Evolutionary conservation across 2,329 filamentous ascomycete species (phyloP).

Genomic region (Rutstroemia sp.): DNA sequence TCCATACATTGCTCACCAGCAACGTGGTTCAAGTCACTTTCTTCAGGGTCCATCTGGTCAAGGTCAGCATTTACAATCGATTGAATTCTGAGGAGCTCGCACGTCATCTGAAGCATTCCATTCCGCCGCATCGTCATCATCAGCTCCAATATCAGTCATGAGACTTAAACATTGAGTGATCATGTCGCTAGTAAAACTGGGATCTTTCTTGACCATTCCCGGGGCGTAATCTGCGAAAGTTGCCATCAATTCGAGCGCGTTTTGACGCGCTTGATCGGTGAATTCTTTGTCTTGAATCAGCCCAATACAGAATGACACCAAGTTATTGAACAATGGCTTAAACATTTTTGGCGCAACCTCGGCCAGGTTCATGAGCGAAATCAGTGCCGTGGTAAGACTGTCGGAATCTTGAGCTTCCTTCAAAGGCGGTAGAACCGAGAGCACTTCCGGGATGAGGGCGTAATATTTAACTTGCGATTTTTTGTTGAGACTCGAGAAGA

Average conservation of each 20-base stretch:
- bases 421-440: constrained; percentile 90
- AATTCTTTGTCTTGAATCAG: constrained; percentile 96
- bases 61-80: constrained; percentile 24
- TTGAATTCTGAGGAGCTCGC: constrained; percentile 11
- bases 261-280: constrained; percentile 82
- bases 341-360: constrained; percentile 98
- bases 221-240: constrained; percentile 95
- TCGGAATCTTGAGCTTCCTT: constrained; percentile 89
- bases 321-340: constrained; percentile 82
- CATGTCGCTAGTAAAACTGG: constrained; percentile 91
- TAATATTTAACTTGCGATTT: constrained; percentile 87
- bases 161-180: constrained; percentile 95
- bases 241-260: constrained; percentile 92
- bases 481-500: constrained; percentile 86
- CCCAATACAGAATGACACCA: constrained; percentile 87
- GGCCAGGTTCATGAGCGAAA: constrained; percentile 88
- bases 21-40: constrained; percentile 95
- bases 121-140: constrained; percentile 90
- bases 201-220: constrained; percentile 89
- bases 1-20: constrained; percentile 99
- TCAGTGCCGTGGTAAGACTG: constrained; percentile 79
- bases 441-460: constrained; percentile 76
- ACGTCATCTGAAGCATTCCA: constrained; percentile 92
- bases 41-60: constrained; percentile 75
- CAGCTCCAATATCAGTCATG: constrained; percentile 93